These are phyloP conservation scores for Leccinum pellstonianum DNA, from an alignment of 768 basidiomycete species.

Conservation along the genomic window DNA sequence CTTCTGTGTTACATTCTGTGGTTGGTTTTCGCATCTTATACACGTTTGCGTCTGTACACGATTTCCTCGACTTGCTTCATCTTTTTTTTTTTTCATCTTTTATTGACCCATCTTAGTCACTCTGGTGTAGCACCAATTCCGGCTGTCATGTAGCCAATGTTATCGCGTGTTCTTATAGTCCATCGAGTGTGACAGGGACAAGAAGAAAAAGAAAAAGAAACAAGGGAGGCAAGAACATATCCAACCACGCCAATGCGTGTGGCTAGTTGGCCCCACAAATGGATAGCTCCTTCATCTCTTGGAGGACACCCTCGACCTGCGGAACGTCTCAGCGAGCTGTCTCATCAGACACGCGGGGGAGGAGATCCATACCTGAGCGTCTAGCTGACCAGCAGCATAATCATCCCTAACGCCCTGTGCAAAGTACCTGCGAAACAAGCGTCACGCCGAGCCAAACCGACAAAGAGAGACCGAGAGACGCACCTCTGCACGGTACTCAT, in stretches of 20 bases:
- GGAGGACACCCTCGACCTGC: constrained; percentile 92
- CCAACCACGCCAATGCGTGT: neutral
- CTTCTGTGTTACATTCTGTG: constrained; percentile 14
- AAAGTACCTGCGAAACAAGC: constrained; percentile 63
- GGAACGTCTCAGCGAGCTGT: constrained; percentile 2
- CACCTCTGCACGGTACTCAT: constrained; percentile 91
- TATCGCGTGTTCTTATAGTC: constrained; percentile 3
- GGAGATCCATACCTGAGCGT: constrained; percentile 68
- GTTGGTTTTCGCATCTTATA: neutral
- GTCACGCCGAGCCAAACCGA: neutral
- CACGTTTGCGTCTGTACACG: constrained; percentile 17
- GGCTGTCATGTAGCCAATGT: constrained; percentile 14
- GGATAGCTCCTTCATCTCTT: constrained; percentile 94
- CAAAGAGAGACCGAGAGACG: neutral
- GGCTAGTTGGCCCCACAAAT: constrained; percentile 72
- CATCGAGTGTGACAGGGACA: constrained; percentile 1
- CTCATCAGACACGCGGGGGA: neutral
- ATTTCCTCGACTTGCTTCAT: constrained; percentile 1
- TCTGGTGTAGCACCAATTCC: constrained; percentile 21
- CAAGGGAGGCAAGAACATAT: constrained; percentile 1
- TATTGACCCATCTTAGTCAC: constrained; percentile 14
- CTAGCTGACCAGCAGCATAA: constrained; percentile 94
- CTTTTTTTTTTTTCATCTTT: constrained; percentile 2
- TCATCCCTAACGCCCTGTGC: constrained; percentile 89
- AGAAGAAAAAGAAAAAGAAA: neutral